A percentile compares a stretch with the other conserved stretches of the same genome.
phyloP scores from a whole-genome alignment of 2,329 filamentous ascomycete species.

The Rhinocladiella mackenziei region DNA sequence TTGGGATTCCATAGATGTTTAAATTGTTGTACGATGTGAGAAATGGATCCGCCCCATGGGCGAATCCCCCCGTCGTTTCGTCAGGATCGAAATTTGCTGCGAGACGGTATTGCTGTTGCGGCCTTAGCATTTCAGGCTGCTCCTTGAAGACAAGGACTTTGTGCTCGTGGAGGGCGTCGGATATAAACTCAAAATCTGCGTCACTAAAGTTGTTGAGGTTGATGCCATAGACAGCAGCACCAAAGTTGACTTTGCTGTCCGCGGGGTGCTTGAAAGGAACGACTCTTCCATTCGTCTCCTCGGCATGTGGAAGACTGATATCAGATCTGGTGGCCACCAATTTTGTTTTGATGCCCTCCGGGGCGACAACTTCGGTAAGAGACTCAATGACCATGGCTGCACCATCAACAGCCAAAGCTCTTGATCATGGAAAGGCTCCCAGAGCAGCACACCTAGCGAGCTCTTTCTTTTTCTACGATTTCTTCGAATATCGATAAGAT shows the following conservation, averaged over 20 bases:
- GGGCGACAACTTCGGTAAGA: slow-evolving; percentile 25
- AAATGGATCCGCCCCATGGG: slow-evolving; percentile 38
- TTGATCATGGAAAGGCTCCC: background rate
- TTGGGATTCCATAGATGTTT: slow-evolving; percentile 37
- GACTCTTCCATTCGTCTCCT: slow-evolving; percentile 23
- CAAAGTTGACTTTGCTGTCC: slow-evolving; percentile 37
- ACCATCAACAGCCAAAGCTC: background rate
- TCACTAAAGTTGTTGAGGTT: slow-evolving; percentile 37
- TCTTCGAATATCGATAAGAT: too few species aligned
- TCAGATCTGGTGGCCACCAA: slow-evolving; percentile 14
- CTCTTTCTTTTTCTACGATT: too few species aligned
- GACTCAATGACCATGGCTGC: slow-evolving; percentile 30
- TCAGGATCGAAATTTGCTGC: slow-evolving; percentile 37
- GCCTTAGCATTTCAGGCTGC: slow-evolving; percentile 36
- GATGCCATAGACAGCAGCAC: slow-evolving; percentile 37
- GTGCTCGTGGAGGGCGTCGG: slow-evolving; percentile 35
- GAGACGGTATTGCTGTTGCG: slow-evolving; percentile 37
- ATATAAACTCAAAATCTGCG: slow-evolving; percentile 35
- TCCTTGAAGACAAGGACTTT: slow-evolving; percentile 40
- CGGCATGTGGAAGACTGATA: slow-evolving; percentile 31
- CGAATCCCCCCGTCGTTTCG: slow-evolving; percentile 38
- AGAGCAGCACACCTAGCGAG: too few species aligned
- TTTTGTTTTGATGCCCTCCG: slow-evolving; percentile 23
- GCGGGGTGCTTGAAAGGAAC: slow-evolving; percentile 31
- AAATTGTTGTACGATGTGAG: slow-evolving; percentile 35